phyloP scores from a whole-genome alignment of 2,329 filamentous ascomycete genomes.

The Lasiodiplodia sp. region DNA sequence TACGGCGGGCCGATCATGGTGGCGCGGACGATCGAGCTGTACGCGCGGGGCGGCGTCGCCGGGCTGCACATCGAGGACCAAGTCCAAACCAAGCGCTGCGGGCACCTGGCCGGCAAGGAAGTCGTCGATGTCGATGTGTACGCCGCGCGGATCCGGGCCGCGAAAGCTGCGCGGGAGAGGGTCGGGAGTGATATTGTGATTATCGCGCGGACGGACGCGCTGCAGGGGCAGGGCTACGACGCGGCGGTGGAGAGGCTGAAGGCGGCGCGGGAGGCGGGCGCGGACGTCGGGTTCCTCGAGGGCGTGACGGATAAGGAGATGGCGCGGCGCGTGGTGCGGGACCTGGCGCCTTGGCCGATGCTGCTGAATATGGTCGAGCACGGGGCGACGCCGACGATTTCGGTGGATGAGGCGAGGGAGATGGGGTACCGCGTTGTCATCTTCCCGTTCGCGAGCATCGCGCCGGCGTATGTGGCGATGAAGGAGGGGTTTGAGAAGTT shows the following conservation, averaged over 20 bases:
- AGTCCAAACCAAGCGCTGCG: constrained; percentile 49
- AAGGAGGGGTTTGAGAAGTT: constrained; percentile 47
- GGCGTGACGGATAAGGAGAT: constrained; percentile 49
- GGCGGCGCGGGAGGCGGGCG: constrained; percentile 50
- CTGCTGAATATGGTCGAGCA: constrained; percentile 56
- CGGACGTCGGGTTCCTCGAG: constrained; percentile 53
- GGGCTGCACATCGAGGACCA: constrained; percentile 48
- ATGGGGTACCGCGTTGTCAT: constrained; percentile 68
- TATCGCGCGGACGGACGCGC: constrained; percentile 53
- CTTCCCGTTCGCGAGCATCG: constrained; percentile 60
- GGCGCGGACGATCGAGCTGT: constrained; percentile 34
- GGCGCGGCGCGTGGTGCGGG: constrained; percentile 44
- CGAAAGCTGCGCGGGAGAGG: constrained; percentile 42
- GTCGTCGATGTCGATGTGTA: constrained; percentile 43
- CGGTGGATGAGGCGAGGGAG: constrained; percentile 59
- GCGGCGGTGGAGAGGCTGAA: constrained; percentile 48
- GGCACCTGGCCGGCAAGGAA: constrained; percentile 49
- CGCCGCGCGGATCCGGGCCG: constrained; percentile 42
- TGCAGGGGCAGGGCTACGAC: constrained; percentile 47
- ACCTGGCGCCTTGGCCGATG: constrained; percentile 49
- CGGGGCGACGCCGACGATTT: constrained; percentile 62
- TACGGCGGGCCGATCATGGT: constrained; percentile 33
- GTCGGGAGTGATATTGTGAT: constrained; percentile 51
- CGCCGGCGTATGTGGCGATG: constrained; percentile 56
- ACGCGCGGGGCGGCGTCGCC: constrained; percentile 42